Conservation (phyloP, 805 yeast species). For the Metschnikowia gelsemii region DNA sequence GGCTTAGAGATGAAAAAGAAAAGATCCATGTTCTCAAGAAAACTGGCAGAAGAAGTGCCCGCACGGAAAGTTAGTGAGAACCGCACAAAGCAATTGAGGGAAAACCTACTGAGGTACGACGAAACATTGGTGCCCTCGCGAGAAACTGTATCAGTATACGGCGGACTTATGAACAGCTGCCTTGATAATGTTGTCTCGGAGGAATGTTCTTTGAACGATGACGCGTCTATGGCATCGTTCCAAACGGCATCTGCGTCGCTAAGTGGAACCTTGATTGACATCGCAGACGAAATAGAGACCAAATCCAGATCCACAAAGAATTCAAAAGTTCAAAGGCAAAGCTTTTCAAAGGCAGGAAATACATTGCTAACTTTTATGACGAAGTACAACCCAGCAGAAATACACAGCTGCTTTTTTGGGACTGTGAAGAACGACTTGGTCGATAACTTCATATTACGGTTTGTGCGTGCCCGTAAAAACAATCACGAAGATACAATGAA, state of each 20-base stretch:
- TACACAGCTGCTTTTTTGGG: slow-evolving; percentile 55
- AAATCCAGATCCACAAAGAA: neutral
- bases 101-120: slow-evolving; percentile 27
- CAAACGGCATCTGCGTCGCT: slow-evolving; percentile 13
- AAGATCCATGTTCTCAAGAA: slow-evolving; percentile 27
- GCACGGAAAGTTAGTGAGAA: slow-evolving; percentile 23
- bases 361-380: slow-evolving; percentile 27
- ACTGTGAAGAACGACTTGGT: slow-evolving; percentile 73
- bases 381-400: slow-evolving; percentile 50
- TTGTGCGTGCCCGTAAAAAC: slow-evolving; percentile 86
- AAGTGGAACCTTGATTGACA: slow-evolving; percentile 8
- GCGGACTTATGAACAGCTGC: too few relatives aligned
- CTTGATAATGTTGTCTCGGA: slow-evolving; percentile 20
- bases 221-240: slow-evolving; percentile 32
- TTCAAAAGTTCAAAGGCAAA: neutral
- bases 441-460: slow-evolving; percentile 75
- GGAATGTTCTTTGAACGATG: slow-evolving; percentile 21
- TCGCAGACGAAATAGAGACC: neutral
- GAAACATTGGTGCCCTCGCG: slow-evolving; percentile 26
- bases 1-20: slow-evolving; percentile 31
- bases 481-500: slow-evolving; percentile 62
- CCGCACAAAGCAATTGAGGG: slow-evolving; percentile 30
- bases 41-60: slow-evolving; percentile 8
- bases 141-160: slow-evolving; percentile 22
- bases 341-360: neutral